Conservation (phyloP, 2,329 filamentous ascomycete species). For the Mycosphaerella arachidis region DNA sequence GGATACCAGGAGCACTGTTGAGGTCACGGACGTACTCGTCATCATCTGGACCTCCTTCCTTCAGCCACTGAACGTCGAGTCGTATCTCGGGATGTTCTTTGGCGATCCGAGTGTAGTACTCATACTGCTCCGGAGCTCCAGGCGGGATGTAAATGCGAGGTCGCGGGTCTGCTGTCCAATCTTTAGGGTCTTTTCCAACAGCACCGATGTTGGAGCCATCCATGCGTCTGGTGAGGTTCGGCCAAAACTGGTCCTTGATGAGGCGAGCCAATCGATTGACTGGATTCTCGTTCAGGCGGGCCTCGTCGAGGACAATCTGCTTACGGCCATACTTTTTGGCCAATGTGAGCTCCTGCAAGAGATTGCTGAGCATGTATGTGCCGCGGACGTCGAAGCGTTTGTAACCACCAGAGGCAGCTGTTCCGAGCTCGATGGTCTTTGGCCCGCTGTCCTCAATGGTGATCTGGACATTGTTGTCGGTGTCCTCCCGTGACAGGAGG, state of each 20-base stretch:
- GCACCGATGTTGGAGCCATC: slow-evolving; percentile 83
- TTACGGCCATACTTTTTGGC: slow-evolving; percentile 87
- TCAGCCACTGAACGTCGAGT: slow-evolving; percentile 78
- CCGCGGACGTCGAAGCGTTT: slow-evolving; percentile 88
- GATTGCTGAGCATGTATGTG: slow-evolving; percentile 95
- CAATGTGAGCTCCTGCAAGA: slow-evolving; percentile 88
- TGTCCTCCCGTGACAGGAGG: slow-evolving; percentile 81
- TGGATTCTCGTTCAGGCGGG: slow-evolving; percentile 88
- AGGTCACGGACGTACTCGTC: slow-evolving; percentile 78
- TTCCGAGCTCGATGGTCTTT: slow-evolving; percentile 83
- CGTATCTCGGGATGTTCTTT: slow-evolving; percentile 74
- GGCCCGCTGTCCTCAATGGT: slow-evolving; percentile 94
- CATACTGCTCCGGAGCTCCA: slow-evolving; percentile 79
- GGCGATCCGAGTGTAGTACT: slow-evolving; percentile 82
- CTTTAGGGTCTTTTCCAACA: slow-evolving; percentile 86
- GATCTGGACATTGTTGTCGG: slow-evolving; percentile 91
- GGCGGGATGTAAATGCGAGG: slow-evolving; percentile 87
- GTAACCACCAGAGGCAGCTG: slow-evolving; percentile 77
- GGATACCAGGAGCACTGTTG: slow-evolving; percentile 80
- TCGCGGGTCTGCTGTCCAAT: slow-evolving; percentile 85
- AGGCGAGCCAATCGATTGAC: slow-evolving; percentile 81
- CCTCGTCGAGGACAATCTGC: slow-evolving; percentile 86
- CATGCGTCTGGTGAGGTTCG: slow-evolving; percentile 80
- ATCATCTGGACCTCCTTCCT: slow-evolving; percentile 56
- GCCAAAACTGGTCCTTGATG: slow-evolving; percentile 90